phyloP scores from a whole-genome alignment of 768 basidiomycete species.

The Rubroboletus satanas region DNA sequence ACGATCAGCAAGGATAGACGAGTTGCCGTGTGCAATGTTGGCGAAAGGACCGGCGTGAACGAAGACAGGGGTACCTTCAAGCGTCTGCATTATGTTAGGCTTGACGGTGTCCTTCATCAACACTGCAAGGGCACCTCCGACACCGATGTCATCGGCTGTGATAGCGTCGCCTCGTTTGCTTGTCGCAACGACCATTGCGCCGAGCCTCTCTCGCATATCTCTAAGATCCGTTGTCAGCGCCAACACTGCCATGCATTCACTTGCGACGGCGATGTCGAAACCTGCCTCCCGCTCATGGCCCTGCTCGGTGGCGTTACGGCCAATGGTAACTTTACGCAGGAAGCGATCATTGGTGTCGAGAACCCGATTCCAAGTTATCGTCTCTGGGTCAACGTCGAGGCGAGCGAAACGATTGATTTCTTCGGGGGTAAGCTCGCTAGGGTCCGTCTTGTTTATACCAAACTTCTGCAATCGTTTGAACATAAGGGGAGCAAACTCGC shows the following conservation, averaged over 20 bases:
- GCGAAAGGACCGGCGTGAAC: conserved; percentile 99
- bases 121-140: conserved; percentile 91
- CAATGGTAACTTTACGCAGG: conserved; percentile 89
- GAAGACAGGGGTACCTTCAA: conserved; percentile 98
- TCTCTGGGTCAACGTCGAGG: conserved; percentile 84
- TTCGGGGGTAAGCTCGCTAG: conserved; percentile 87
- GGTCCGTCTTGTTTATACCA: conserved; percentile 91
- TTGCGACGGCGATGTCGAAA: conserved; percentile 96
- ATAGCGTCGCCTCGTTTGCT: conserved; percentile 87
- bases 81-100: conserved; percentile 97
- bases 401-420: conserved; percentile 89
- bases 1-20: conserved; percentile 96
- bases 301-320: conserved; percentile 86
- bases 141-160: conserved; percentile 95
- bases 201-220: conserved; percentile 91
- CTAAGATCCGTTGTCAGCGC: conserved; percentile 82
- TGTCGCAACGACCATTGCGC: conserved; percentile 95
- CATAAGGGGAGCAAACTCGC: conserved; percentile 95
- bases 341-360: conserved; percentile 96
- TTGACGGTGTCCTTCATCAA: conserved; percentile 99
- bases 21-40: conserved; percentile 98
- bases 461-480: conserved; percentile 92
- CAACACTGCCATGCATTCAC: conserved; percentile 97
- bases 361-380: conserved; percentile 98
- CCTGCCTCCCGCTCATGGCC: conserved; percentile 86